These are phyloP conservation scores for Monosporozyma aerobia DNA, from an alignment of 805 yeast species.

Conservation along the genomic window DNA sequence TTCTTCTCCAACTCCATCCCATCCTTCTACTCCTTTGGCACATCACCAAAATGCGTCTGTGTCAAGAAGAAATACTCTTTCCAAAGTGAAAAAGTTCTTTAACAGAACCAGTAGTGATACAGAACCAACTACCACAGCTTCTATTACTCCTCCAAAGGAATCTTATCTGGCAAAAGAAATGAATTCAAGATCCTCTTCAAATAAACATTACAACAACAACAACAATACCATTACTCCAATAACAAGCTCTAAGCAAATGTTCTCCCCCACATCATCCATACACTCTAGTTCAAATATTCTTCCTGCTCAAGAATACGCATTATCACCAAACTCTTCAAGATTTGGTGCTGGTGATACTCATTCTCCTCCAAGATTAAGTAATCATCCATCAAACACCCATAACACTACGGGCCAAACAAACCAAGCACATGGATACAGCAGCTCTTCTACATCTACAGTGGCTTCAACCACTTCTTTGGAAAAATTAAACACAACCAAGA, in stretches of 20 bases:
- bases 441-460: neutral
- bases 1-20: neutral
- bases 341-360: neutral
- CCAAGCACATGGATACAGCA: neutral
- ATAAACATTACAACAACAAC: neutral
- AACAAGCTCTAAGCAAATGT: neutral
- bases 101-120: neutral
- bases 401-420: neutral
- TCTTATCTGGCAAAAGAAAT: neutral
- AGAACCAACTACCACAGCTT: neutral
- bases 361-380: constrained; percentile 1
- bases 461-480: neutral
- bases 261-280: neutral
- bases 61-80: constrained; percentile 5
- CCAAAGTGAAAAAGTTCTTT: constrained; percentile 8
- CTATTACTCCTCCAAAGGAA: neutral
- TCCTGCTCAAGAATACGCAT: neutral
- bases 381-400: neutral
- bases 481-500: neutral
- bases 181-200: neutral
- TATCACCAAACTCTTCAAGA: constrained; percentile 1
- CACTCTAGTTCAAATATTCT: neutral
- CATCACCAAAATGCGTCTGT: neutral
- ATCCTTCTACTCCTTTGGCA: neutral
- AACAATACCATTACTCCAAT: neutral